Evolutionary conservation across 768 basidiomycete genomes (phyloP).

Genomic region (Megacollybia marginata): DNA sequence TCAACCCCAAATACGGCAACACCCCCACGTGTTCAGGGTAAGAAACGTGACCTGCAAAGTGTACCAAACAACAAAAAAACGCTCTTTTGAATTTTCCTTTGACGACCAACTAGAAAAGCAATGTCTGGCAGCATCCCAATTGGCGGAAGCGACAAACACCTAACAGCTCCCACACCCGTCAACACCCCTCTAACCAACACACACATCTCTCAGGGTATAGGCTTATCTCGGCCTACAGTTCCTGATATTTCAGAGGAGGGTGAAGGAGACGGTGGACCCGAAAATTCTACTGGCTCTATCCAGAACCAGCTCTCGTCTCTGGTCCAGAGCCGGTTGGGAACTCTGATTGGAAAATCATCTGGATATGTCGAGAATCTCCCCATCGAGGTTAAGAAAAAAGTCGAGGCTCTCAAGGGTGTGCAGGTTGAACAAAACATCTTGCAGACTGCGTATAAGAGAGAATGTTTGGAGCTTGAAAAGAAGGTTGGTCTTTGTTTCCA

Average conservation of each 20-base stretch:
- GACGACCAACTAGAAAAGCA: not conserved
- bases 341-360: constrained; percentile 84
- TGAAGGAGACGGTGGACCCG: constrained; percentile 49
- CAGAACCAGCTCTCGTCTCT: constrained; percentile 71
- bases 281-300: constrained; percentile 29
- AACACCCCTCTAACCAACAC: constrained; percentile 85
- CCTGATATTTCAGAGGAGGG: constrained; percentile 83
- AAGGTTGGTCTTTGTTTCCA: constrained; percentile 73
- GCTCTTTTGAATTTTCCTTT: too few relatives aligned
- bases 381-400: constrained; percentile 67
- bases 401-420: constrained; percentile 91
- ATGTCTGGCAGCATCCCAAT: constrained; percentile 74
- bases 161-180: constrained; percentile 88
- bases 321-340: constrained; percentile 82
- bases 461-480: constrained; percentile 92
- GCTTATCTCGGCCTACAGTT: constrained; percentile 81
- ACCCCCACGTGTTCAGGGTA: too few relatives aligned
- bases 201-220: constrained; percentile 55
- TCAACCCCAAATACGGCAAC: too few relatives aligned
- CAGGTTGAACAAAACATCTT: constrained; percentile 88
- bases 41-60: too few relatives aligned
- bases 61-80: too few relatives aligned
- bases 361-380: constrained; percentile 93
- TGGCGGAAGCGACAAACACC: constrained; percentile 32
- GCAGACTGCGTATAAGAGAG: constrained; percentile 90